Percentiles rank a stretch among this genome's conserved stretches.
phyloP scores from a whole-genome alignment of 148 eudicot species.

The Persicaria tinctoria region DNA sequence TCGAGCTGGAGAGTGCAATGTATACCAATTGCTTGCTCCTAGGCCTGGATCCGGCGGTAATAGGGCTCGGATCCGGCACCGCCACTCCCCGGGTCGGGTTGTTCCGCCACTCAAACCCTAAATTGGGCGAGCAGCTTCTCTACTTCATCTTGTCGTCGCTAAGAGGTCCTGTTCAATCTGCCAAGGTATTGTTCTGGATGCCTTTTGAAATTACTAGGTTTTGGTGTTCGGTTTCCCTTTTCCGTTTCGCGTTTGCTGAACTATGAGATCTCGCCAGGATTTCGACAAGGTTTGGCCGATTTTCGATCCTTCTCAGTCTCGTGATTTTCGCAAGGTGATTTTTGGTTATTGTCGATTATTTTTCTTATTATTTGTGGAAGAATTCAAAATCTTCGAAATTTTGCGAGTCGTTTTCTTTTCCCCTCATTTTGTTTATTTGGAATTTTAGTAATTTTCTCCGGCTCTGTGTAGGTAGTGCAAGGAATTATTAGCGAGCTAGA shows the following conservation, averaged over 20 bases:
- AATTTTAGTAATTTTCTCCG: not conserved
- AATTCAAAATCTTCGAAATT: not conserved
- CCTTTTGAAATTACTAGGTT: not conserved
- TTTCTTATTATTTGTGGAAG: not conserved
- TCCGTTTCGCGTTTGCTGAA: not conserved
- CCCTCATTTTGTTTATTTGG: not conserved
- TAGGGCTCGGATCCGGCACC: constrained; percentile 52
- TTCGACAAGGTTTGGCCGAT: constrained; percentile 99
- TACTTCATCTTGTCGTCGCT: constrained; percentile 87
- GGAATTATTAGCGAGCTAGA: constrained; percentile 94
- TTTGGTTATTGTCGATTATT: not conserved
- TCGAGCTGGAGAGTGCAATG: constrained; percentile 95
- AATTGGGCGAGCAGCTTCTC: constrained; percentile 94
- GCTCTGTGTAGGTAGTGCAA: constrained; percentile 71
- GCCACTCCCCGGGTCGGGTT: constrained; percentile 73
- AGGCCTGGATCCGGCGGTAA: constrained; percentile 81
- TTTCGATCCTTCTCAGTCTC: constrained; percentile 95
- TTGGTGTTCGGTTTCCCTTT: not conserved
- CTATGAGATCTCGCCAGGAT: constrained; percentile 47
- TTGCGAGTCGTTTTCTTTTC: not conserved
- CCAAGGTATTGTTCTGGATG: constrained; percentile 39
- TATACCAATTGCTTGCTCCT: constrained; percentile 84
- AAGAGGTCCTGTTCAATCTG: constrained; percentile 76
- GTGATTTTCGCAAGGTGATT: constrained; percentile 89
- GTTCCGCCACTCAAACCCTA: constrained; percentile 97